Evolutionary conservation across 2,329 filamentous ascomycete species (phyloP), one percentile per base, ranked within the genome.

Genomic region (Tolypocladium ophioglossoides): DNA sequence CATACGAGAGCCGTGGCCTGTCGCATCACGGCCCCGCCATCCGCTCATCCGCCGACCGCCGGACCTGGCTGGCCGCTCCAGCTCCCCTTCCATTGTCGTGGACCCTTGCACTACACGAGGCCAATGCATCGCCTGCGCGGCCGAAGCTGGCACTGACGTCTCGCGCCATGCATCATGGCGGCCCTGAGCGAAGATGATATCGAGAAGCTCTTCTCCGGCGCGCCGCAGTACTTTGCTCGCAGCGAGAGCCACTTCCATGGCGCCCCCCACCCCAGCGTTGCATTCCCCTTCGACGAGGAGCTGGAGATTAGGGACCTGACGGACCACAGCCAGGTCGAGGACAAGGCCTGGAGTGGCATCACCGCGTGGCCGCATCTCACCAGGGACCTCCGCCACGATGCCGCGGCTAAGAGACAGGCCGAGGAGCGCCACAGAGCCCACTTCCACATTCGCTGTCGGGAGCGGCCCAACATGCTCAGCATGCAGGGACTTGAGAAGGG

Each of bases 171-270:
- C 55, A 57, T 57, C 63, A 59, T 81, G 51, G 73, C 80, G 47
- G 77, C 77, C 50, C 72, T 86, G 55, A 77, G 70, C 61, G 76
- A 81, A 48, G 71, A 74, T 41, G 82, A 87, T 59, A 72, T 89
- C 52, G 82, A 85, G 69, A 82, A 83, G 67, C 77, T 89, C 62
- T 89, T 89, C 73, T 86, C 85, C 30, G 85, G 86, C n/a, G 86
- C 86, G 46, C 86, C 86, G 58, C 84, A 87, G 65, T 89, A 85
- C 72, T 84, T 83, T 66, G 78, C 81, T 59, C 77, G 80, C 52
- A 78, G 76, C 55, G 78, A 82, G 61, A 78, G 79, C 40, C 79
- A 83, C 66, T 79, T 75, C 64, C 78, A 76, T 55, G 81, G 77
- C 51, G 79, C 82, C 39, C 79, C 80, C 24, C 78, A 82, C 61